A percentile compares a stretch with the other conserved stretches of the same genome.
Conservation (phyloP, 176 grass and related monocot species). For the Pharus latifolius region DNA sequence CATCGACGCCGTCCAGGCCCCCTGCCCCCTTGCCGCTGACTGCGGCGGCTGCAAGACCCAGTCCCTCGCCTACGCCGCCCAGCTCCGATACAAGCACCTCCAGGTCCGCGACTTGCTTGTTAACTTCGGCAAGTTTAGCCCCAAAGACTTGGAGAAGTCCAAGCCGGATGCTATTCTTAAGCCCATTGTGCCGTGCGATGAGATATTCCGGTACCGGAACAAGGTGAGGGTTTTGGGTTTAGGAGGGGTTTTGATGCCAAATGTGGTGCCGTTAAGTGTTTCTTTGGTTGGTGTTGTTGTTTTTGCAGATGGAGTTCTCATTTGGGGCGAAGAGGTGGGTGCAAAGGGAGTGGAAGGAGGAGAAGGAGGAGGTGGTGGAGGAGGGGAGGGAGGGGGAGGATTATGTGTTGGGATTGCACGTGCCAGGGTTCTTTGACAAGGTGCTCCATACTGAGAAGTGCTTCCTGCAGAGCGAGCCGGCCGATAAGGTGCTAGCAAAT, state of each 20-base stretch:
- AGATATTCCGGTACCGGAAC: constrained; percentile 83
- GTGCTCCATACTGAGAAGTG: constrained; percentile 73
- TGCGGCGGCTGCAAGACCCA: constrained; percentile 93
- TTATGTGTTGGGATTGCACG: constrained; percentile 75
- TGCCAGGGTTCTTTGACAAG: constrained; percentile 86
- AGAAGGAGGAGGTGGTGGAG: not conserved
- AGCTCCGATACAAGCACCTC: constrained; percentile 62
- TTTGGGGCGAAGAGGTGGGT: constrained; percentile 86
- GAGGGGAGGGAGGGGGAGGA: constrained; percentile 4
- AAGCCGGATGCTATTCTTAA: constrained; percentile 41
- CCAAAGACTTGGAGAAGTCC: constrained; percentile 17
- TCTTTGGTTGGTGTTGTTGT: not conserved
- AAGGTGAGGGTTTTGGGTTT: constrained; percentile 50
- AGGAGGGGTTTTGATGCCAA: constrained; percentile 22
- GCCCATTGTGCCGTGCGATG: constrained; percentile 73
- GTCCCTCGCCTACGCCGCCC: constrained; percentile 67
- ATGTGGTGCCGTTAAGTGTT: not conserved
- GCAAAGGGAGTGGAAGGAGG: constrained; percentile 31
- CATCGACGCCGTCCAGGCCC: constrained; percentile 52
- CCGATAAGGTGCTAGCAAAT: constrained; percentile 49
- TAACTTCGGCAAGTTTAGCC: constrained; percentile 62
- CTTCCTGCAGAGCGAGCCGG: constrained; percentile 77
- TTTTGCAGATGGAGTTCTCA: constrained; percentile 95
- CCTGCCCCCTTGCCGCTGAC: constrained; percentile 57
- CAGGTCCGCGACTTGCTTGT: constrained; percentile 80